Percentiles rank a stretch among this genome's conserved stretches.
Conservation (phyloP, 2,329 filamentous ascomycete species). For the Diaporthe destruens region DNA sequence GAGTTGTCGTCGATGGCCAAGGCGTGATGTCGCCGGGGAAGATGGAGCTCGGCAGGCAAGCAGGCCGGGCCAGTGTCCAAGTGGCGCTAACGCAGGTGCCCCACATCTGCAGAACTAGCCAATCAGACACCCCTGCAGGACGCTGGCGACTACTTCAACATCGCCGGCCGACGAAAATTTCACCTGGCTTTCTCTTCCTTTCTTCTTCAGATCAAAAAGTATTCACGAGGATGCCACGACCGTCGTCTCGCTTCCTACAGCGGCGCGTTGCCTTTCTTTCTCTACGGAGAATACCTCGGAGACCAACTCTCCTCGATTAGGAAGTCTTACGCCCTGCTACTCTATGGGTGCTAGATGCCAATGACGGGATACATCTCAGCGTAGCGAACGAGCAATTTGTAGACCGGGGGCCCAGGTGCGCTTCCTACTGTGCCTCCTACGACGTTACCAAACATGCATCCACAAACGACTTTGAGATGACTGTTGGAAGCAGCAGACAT, state of each 20-base stretch:
- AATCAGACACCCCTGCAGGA: constrained; percentile 4
- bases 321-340: constrained; percentile 68
- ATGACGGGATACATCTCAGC: constrained; percentile 68
- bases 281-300: constrained; percentile 65
- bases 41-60: constrained; percentile 11
- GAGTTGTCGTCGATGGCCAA: neutral
- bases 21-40: constrained; percentile 1
- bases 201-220: constrained; percentile 72
- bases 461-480: neutral
- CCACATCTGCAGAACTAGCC: neutral
- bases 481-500: constrained; percentile 10
- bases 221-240: constrained; percentile 73
- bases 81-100: neutral
- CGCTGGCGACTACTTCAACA: constrained; percentile 40
- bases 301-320: constrained; percentile 71
- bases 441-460: neutral
- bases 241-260: constrained; percentile 69
- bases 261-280: constrained; percentile 72
- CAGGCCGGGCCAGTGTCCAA: neutral
- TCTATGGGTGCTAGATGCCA: constrained; percentile 69
- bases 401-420: constrained; percentile 7
- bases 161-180: constrained; percentile 48
- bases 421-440: neutral
- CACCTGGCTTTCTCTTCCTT: constrained; percentile 55
- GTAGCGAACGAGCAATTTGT: neutral